phyloP scores from a whole-genome alignment of 176 grass and related monocot species.

The Oropetium thomaeum region DNA sequence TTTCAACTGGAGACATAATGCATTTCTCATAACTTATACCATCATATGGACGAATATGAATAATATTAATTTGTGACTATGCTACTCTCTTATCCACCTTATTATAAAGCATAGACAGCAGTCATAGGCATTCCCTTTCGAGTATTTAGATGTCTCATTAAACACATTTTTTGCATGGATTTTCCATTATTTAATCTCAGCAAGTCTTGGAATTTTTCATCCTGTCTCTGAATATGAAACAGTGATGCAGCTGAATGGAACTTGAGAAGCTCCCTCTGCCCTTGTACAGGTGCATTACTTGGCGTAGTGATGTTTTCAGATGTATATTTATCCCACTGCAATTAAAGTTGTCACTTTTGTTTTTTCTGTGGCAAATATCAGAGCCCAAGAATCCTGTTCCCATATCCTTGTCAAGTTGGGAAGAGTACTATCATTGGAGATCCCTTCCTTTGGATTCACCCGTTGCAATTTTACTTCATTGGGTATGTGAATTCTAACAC shows the following conservation, averaged over 20 bases:
- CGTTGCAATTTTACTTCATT: slow-evolving; percentile 81
- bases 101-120: not conserved
- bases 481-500: slow-evolving; percentile 45
- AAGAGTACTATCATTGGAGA: slow-evolving; percentile 93
- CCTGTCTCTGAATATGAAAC: slow-evolving; percentile 27
- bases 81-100: not conserved
- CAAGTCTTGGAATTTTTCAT: slow-evolving; percentile 13
- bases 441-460: slow-evolving; percentile 83
- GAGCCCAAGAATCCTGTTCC: slow-evolving; percentile 49
- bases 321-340: slow-evolving; percentile 19
- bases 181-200: not conserved
- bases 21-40: not conserved
- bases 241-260: slow-evolving; percentile 65
- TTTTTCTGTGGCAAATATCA: slow-evolving; percentile 41
- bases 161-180: slow-evolving; percentile 22
- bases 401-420: slow-evolving; percentile 55
- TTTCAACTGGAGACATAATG: slow-evolving; percentile 1
- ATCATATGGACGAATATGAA: not conserved
- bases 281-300: slow-evolving; percentile 62
- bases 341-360: not conserved
- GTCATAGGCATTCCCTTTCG: not conserved
- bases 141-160: not conserved
- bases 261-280: slow-evolving; percentile 70
- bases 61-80: slow-evolving; percentile 2
- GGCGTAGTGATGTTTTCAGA: not conserved